These are phyloP conservation scores for Beauveria medogensis DNA, from an alignment of 2,329 filamentous ascomycete genomes.

Conservation along the genomic window DNA sequence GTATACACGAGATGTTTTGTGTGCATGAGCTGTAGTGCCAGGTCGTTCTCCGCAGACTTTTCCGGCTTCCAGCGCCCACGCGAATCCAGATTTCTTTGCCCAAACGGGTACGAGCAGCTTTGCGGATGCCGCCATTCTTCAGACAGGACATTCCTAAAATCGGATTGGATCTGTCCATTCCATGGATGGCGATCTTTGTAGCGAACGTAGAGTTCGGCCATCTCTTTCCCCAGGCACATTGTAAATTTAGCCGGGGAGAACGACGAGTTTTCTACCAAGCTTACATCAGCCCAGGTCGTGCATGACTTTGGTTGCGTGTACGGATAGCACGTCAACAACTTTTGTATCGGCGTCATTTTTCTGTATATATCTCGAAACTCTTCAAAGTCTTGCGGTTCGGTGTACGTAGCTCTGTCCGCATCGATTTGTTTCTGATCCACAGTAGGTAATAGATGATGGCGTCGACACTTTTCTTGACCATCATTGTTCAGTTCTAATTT, in stretches of 20 bases:
- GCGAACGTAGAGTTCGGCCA: background rate
- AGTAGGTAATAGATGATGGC: background rate
- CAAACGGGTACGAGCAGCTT: background rate
- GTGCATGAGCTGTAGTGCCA: conserved; percentile 18
- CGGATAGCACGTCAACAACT: conserved; percentile 14
- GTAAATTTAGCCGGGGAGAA: background rate
- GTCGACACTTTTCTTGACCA: background rate
- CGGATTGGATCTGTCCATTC: background rate
- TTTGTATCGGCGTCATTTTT: conserved; percentile 24
- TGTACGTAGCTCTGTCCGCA: conserved; percentile 29
- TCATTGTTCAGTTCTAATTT: background rate
- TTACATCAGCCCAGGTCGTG: background rate
- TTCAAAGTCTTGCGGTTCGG: conserved; percentile 23
- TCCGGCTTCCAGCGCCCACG: background rate
- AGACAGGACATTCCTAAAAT: background rate
- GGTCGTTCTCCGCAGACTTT: background rate
- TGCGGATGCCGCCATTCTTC: background rate
- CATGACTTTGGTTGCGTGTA: background rate
- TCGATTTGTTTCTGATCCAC: conserved; percentile 15
- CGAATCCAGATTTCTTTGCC: background rate
- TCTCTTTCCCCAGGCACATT: background rate
- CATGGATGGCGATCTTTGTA: background rate
- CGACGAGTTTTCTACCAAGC: background rate
- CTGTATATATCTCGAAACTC: conserved; percentile 18
- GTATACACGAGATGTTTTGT: conserved; percentile 42